Evolutionary conservation across 495 filamentous ascomycete species (phyloP), one percentile per base, ranked within the genome.

Genomic region (Annulohypoxylon maeteangense): DNA sequence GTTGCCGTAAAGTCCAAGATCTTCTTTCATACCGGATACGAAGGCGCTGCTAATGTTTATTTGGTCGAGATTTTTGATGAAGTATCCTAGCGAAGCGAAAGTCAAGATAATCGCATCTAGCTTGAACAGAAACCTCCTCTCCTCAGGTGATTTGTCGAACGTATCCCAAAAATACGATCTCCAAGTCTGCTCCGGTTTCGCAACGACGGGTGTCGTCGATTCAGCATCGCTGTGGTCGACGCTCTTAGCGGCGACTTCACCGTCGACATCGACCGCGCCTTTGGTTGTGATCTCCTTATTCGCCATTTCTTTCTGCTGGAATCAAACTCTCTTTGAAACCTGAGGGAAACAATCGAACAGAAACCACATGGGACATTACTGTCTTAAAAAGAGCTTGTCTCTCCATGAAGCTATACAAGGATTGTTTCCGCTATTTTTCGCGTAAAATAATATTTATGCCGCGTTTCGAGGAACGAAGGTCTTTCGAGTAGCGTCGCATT

Each of bases 121-220:
- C 72, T 90, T 90, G 66, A 87, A 86, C 10, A 91, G 67, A 61
- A 91, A 84, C 14, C 83, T 79, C 11, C 87, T 82, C 70, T 91
- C 88, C 54, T 87, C 84, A 0, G 86, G 84, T 0, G 87, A 83
- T 70, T 89, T 89, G 65, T 89, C 87, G 31, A 89, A 82, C 3
- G 84, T 88, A 68, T 90, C 87, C 88, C 88, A 90, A 51, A 90
- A 66, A 55, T 81, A 78, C 16, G 79, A 81, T 31, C 69, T 65
- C 81, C 80, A 83, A 42, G 71, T 81, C 48, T 48, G 69, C n/a
- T 77, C 76, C 0, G 78, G 77, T 5, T 74, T 65, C 16, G 71
- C 62, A 4, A 25, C 62, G 8, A 74, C 56, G 8, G 48, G 58
- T 7, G 38, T 32, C 4, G 47, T 47, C 5, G 69, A 72, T 29